phyloP scores from a whole-genome alignment of 73 alveolate genomes.

The Effrenium voratum region DNA sequence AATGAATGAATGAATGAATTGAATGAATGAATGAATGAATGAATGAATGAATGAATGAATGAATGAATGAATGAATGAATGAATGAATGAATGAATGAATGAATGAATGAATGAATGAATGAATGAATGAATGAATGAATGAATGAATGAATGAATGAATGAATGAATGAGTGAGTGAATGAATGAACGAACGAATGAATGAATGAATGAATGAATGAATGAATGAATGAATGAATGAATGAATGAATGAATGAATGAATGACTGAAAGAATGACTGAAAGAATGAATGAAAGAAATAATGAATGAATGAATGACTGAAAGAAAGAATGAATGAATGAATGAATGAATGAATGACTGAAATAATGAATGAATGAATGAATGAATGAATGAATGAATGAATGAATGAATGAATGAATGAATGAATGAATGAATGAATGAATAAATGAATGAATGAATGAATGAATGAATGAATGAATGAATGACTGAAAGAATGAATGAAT shows the following conservation, averaged over 20 bases:
- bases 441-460: background rate
- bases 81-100: background rate
- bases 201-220: background rate
- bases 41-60: background rate
- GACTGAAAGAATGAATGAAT: background rate
- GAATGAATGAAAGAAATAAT: background rate
- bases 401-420: background rate
- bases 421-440: background rate
- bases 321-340: background rate
- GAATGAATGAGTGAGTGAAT: background rate
- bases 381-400: background rate
- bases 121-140: background rate
- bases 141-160: background rate
- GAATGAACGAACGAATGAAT: background rate
- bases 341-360: background rate
- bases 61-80: background rate
- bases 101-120: background rate
- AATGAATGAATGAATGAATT: background rate
- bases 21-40: background rate
- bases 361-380: background rate
- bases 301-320: background rate
- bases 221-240: background rate
- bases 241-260: background rate
- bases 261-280: background rate
- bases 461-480: background rate